A percentile compares a stretch with the other conserved stretches of the same genome.
These are phyloP conservation scores for Cryptomeria japonica DNA, from an alignment of 75 land plant genomes.

Conservation along the genomic window DNA sequence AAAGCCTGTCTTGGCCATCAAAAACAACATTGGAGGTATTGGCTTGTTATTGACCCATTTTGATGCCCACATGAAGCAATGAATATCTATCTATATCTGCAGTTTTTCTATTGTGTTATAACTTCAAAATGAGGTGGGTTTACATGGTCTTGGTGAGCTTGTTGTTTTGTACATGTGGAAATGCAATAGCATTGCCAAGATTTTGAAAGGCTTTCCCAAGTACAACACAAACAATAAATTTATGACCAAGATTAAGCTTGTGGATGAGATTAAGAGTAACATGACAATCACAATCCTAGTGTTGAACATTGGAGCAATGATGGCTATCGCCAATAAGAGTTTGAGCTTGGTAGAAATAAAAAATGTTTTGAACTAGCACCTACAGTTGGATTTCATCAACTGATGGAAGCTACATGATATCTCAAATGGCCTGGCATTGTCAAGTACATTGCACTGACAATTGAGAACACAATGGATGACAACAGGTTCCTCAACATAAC, in stretches of 20 bases:
- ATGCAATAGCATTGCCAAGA: conserved; percentile 26
- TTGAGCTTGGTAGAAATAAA: conserved; percentile 19
- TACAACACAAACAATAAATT: conserved; percentile 17
- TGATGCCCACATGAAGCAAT: too few relatives aligned
- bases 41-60: too few relatives aligned
- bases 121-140: too few relatives aligned
- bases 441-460: background rate
- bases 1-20: too few relatives aligned
- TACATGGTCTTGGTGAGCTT: background rate
- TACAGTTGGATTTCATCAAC: conserved; percentile 50
- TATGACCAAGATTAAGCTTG: conserved; percentile 36
- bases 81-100: too few relatives aligned
- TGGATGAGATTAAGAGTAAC: conserved; percentile 35
- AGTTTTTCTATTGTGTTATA: too few relatives aligned
- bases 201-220: conserved; percentile 21
- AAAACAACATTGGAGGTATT: too few relatives aligned
- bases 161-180: background rate
- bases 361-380: conserved; percentile 39
- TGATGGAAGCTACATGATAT: conserved; percentile 24
- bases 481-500: too few relatives aligned
- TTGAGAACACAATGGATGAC: too few relatives aligned
- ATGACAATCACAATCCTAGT: conserved; percentile 41
- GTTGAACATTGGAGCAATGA: conserved; percentile 35
- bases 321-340: conserved; percentile 22
- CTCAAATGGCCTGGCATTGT: conserved; percentile 15